A percentile compares a stretch with the other conserved stretches of the same genome.
These are phyloP conservation scores for Candida endomychidarum DNA, from an alignment of 805 yeast genomes.

Conservation along the genomic window DNA sequence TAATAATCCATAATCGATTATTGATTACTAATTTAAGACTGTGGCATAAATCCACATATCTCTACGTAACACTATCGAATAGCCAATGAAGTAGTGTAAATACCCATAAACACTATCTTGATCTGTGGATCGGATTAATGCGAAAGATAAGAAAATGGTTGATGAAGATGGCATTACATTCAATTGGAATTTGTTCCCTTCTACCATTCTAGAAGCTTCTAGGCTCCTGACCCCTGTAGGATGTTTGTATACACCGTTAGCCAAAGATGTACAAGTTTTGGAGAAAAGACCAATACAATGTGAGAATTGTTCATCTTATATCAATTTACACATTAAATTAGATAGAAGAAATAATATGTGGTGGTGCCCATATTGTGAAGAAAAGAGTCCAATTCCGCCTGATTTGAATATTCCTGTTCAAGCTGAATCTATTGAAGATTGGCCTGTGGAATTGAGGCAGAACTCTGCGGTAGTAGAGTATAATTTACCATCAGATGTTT, in stretches of 20 bases:
- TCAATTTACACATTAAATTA: constrained; percentile 30
- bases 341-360: constrained; percentile 33
- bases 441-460: constrained; percentile 30
- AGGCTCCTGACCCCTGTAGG: constrained; percentile 36
- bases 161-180: constrained; percentile 29
- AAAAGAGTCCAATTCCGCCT: constrained; percentile 22
- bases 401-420: constrained; percentile 18
- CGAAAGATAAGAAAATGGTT: constrained; percentile 2
- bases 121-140: constrained; percentile 1
- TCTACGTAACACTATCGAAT: too few species aligned
- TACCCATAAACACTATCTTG: too few species aligned
- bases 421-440: constrained; percentile 15
- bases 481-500: constrained; percentile 27
- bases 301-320: constrained; percentile 24
- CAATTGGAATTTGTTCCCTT: constrained; percentile 63
- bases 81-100: too few species aligned
- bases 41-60: too few species aligned
- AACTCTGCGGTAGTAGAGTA: constrained; percentile 31
- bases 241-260: constrained; percentile 33
- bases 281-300: constrained; percentile 23
- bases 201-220: constrained; percentile 36
- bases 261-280: not conserved
- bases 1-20: too few species aligned
- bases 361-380: constrained; percentile 41
- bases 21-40: too few species aligned